Conservation (phyloP, 2,329 filamentous ascomycete genomes). For the Hysterium pulicare region DNA sequence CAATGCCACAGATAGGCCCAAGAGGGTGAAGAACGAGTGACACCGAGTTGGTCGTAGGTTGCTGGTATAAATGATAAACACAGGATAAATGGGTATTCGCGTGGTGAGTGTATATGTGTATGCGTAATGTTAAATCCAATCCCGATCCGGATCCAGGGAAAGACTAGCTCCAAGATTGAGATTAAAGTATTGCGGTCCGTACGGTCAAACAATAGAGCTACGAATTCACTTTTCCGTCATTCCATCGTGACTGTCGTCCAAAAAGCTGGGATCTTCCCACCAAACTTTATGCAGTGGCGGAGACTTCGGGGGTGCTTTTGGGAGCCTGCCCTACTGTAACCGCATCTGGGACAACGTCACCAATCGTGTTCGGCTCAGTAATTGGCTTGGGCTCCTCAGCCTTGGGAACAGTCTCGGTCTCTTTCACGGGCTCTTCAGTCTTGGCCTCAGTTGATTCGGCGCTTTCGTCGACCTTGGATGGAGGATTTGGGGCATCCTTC, state of each 20-base stretch:
- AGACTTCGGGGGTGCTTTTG: slow-evolving; percentile 38
- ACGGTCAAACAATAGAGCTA: slow-evolving; percentile 39
- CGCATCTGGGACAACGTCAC: slow-evolving; percentile 37
- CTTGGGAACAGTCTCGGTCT: slow-evolving; percentile 11
- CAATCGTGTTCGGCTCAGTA: slow-evolving; percentile 30
- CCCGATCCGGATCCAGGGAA: slow-evolving; percentile 19
- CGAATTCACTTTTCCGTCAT: slow-evolving; percentile 44
- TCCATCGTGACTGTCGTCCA: slow-evolving; percentile 41
- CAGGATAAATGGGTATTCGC: slow-evolving; percentile 4
- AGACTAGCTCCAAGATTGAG: slow-evolving; percentile 19
- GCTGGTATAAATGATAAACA: slow-evolving; percentile 3
- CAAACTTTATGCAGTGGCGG: slow-evolving; percentile 43
- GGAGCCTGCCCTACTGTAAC: slow-evolving; percentile 40
- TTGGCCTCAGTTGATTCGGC: slow-evolving; percentile 10
- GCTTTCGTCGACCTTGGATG: slow-evolving; percentile 32
- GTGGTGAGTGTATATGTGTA: slow-evolving; percentile 30
- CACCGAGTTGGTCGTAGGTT: slow-evolving; percentile 19
- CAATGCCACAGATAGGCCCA: slow-evolving; percentile 35
- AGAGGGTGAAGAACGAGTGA: slow-evolving; percentile 23
- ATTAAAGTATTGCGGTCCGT: slow-evolving; percentile 33
- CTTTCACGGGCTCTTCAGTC: slow-evolving; percentile 25
- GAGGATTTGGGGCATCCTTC: slow-evolving; percentile 30
- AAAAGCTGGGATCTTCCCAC: slow-evolving; percentile 37
- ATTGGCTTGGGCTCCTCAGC: slow-evolving; percentile 18
- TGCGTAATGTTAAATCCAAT: slow-evolving; percentile 25